phyloP scores from a whole-genome alignment of 805 yeast species.

The Teunomyces pallodes region DNA sequence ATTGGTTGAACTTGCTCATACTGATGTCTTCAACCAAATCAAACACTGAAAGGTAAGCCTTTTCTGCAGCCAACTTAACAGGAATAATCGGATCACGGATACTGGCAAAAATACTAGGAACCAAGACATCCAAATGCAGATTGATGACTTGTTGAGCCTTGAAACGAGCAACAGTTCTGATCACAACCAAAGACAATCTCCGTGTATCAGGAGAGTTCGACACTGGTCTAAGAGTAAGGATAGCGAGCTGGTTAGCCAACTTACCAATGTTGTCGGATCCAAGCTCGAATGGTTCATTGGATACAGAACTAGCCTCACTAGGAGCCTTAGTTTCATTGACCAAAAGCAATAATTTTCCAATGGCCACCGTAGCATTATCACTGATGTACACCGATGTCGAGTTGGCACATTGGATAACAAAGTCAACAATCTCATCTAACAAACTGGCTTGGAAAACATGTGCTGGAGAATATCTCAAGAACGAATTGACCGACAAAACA shows the following conservation, averaged over 20 bases:
- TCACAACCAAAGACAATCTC: conserved; percentile 70
- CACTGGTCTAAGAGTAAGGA: conserved; percentile 48
- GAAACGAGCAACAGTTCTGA: conserved; percentile 70
- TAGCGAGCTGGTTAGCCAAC: conserved; percentile 54
- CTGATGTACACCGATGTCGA: conserved; percentile 51
- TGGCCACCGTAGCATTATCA: conserved; percentile 75
- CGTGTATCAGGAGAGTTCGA: conserved; percentile 73
- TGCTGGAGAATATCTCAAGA: conserved; percentile 71
- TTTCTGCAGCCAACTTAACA: conserved; percentile 90
- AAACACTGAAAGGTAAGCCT: conserved; percentile 74
- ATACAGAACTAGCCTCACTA: conserved; percentile 10
- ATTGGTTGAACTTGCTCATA: conserved; percentile 51
- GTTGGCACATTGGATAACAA: conserved; percentile 44
- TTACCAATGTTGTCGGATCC: conserved; percentile 38
- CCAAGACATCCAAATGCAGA: conserved; percentile 55
- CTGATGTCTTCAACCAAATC: conserved; percentile 66
- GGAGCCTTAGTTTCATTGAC: conserved; percentile 37
- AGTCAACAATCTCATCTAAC: conserved; percentile 47
- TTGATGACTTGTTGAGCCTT: conserved; percentile 49
- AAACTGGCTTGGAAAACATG: conserved; percentile 57
- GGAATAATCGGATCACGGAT: conserved; percentile 89
- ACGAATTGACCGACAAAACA: conserved; percentile 71
- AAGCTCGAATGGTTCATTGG: conserved; percentile 30
- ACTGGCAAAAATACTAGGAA: conserved; percentile 74
- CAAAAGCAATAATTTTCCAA: conserved; percentile 73